Percentiles rank a stretch among this genome's conserved stretches.
Evolutionary conservation across 2,329 filamentous ascomycete genomes (phyloP).

Genomic region (Fusarium circinatum): DNA sequence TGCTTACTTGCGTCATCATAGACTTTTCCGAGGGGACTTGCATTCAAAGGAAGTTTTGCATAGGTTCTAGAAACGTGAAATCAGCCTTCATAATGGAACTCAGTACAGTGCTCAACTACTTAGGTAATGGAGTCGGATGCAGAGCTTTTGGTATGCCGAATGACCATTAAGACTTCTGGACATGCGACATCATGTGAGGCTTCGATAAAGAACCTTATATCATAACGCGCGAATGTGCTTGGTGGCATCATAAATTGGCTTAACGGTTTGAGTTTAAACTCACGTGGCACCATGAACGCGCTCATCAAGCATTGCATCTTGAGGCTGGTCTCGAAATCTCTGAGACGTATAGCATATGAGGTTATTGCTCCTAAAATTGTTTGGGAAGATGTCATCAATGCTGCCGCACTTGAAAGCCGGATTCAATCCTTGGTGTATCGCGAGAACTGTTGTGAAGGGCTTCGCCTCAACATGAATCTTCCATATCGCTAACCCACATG

Average conservation of each 20-base stretch:
- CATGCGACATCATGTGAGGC: accelerated
- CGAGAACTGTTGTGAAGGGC: accelerated
- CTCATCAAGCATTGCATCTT: accelerated
- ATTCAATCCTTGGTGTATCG: accelerated
- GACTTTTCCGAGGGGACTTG: neutral
- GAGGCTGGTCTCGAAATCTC: accelerated
- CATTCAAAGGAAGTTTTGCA: accelerated
- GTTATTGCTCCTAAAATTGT: accelerated
- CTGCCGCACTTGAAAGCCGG: accelerated
- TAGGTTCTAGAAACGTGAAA: accelerated
- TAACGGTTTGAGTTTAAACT: neutral
- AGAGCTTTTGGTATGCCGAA: neutral
- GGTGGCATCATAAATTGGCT: neutral
- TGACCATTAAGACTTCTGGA: neutral
- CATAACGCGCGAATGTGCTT: accelerated
- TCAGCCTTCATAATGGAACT: neutral
- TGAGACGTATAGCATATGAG: accelerated
- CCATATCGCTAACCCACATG: accelerated
- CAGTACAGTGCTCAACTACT: accelerated
- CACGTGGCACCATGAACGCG: accelerated
- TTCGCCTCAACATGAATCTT: accelerated
- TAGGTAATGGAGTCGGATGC: accelerated
- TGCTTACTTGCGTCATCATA: neutral
- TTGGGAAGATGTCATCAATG: accelerated
- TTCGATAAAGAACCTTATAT: neutral